Percentiles rank a stretch among this genome's conserved stretches.
These are phyloP conservation scores for Ajuga chamaepitys DNA, from an alignment of 257 asterid genomes.

Conservation along the genomic window DNA sequence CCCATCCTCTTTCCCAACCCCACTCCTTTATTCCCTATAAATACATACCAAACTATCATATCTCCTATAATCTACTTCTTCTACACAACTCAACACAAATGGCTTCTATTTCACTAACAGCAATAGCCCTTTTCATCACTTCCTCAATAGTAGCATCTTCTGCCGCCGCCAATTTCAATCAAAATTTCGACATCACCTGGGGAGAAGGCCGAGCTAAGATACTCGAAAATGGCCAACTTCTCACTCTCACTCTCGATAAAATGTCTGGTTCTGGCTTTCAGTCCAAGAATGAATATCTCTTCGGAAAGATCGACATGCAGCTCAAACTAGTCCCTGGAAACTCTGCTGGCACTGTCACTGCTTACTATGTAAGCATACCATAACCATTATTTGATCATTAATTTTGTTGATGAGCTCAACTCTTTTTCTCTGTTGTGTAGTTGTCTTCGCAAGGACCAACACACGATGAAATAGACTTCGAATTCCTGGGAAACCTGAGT, in stretches of 20 bases:
- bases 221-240: constrained; percentile 25
- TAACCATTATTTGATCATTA: too few species aligned
- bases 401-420: not conserved
- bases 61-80: not conserved
- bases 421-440: constrained; percentile 4
- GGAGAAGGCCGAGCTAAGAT: constrained; percentile 32
- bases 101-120: not conserved
- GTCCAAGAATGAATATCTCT: constrained; percentile 30
- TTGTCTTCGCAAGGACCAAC: constrained; percentile 39
- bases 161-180: constrained; percentile 12
- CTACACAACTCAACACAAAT: not conserved
- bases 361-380: constrained; percentile 24
- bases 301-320: constrained; percentile 36
- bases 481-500: constrained; percentile 39
- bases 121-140: not conserved
- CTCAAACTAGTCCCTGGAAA: constrained; percentile 40
- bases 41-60: too few species aligned
- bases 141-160: not conserved
- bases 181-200: constrained; percentile 34
- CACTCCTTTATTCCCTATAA: not conserved
- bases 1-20: not conserved
- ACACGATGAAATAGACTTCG: constrained; percentile 44
- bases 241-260: constrained; percentile 31
- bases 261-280: constrained; percentile 36
- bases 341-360: constrained; percentile 45